Percentiles rank a stretch among this genome's conserved stretches.
These are phyloP conservation scores for Aspergillus asperescens DNA, from an alignment of 495 filamentous ascomycete species.

Conservation along the genomic window DNA sequence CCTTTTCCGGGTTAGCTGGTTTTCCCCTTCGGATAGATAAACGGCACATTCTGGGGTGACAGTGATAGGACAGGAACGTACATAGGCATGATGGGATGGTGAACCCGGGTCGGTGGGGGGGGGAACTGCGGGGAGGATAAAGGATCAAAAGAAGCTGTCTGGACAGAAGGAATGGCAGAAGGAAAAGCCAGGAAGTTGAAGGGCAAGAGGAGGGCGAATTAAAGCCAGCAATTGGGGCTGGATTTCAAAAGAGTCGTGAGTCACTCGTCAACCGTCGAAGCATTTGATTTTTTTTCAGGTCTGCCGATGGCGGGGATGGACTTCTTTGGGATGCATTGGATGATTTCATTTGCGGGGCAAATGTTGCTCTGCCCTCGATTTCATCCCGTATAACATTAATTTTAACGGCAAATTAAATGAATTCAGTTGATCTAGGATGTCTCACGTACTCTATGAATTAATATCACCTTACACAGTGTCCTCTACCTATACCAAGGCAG, in stretches of 20 bases:
- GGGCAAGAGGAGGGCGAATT: not conserved
- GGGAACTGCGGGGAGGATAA: conserved; percentile 2
- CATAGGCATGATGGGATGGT: conserved; percentile 9
- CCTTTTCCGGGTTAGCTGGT: conserved; percentile 24
- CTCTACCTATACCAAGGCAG: too few species aligned
- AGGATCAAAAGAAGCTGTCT: not conserved
- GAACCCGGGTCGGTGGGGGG: conserved; percentile 6
- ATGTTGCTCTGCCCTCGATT: not conserved
- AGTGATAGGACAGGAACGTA: not conserved
- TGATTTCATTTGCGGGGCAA: conserved; percentile 2
- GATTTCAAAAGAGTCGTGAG: conserved; percentile 13
- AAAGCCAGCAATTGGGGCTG: conserved; percentile 10
- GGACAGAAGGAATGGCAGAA: not conserved
- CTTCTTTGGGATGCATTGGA: not conserved
- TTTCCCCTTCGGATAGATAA: not conserved
- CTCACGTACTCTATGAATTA: too few species aligned
- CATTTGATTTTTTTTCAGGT: not conserved
- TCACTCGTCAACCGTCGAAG: conserved; percentile 7
- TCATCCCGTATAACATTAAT: too few species aligned
- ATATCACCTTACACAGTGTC: too few species aligned
- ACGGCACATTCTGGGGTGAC: conserved; percentile 5
- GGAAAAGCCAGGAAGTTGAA: not conserved
- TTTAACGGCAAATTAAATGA: too few species aligned
- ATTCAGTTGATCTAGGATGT: too few species aligned
- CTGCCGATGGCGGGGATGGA: conserved; percentile 9